A percentile compares a stretch with the other conserved stretches of the same genome.
Evolutionary conservation across 2,329 filamentous ascomycete genomes (phyloP).

Genomic region (Xylariales sp.): DNA sequence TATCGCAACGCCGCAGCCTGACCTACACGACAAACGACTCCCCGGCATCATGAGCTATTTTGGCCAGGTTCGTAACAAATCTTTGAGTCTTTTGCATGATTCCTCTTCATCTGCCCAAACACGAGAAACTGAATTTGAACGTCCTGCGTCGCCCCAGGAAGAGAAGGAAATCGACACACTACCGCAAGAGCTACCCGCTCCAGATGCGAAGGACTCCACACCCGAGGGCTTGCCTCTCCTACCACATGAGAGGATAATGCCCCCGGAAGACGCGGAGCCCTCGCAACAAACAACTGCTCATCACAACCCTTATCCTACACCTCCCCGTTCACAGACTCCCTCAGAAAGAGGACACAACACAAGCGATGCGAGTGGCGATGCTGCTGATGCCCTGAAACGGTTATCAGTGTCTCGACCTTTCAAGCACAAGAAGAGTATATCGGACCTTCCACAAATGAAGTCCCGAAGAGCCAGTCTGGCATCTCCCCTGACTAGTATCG

Average conservation of each 20-base stretch:
- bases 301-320: conserved; percentile 50
- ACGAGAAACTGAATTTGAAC: conserved; percentile 30
- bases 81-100: conserved; percentile 49
- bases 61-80: conserved; percentile 95
- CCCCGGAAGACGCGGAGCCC: conserved; percentile 25
- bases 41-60: conserved; percentile 97
- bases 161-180: conserved; percentile 22
- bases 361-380: conserved; percentile 36
- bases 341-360: conserved; percentile 39
- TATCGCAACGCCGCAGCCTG: conserved; percentile 87
- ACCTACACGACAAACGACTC: conserved; percentile 89
- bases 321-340: conserved; percentile 47
- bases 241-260: conserved; percentile 33
- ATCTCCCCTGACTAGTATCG: conserved; percentile 59
- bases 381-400: conserved; percentile 22
- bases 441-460: conserved; percentile 37
- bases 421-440: conserved; percentile 38
- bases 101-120: conserved; percentile 34
- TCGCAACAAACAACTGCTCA: conserved; percentile 23
- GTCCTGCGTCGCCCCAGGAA: conserved; percentile 30
- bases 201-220: conserved; percentile 19
- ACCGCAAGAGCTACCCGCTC: conserved; percentile 18
- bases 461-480: conserved; percentile 40
- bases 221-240: conserved; percentile 29
- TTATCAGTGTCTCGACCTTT: conserved; percentile 16